These are phyloP conservation scores for Raffaelea albimanens DNA, from an alignment of 2,329 filamentous ascomycete species.

Conservation along the genomic window DNA sequence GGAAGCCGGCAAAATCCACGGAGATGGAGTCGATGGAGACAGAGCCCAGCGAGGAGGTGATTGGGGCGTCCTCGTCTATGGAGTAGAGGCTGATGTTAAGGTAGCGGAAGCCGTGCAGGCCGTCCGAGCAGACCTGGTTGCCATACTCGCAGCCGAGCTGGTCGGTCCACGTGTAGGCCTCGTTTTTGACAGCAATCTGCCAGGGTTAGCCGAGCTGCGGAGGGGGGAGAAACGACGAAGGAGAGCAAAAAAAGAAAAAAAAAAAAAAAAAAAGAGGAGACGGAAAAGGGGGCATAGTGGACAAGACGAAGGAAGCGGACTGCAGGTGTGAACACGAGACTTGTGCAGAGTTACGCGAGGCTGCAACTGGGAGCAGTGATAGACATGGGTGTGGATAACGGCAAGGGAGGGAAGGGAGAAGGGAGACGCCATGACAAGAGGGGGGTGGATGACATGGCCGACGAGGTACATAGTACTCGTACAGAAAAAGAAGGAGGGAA, in stretches of 20 bases:
- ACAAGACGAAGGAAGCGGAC: too few species aligned
- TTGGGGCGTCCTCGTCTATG: conserved; percentile 30
- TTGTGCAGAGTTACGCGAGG: too few species aligned
- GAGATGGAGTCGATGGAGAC: conserved; percentile 32
- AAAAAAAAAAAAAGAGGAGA: neutral
- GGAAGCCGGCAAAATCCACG: conserved; percentile 33
- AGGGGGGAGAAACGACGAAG: neutral
- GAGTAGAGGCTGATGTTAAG: conserved; percentile 38
- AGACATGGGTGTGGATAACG: too few species aligned
- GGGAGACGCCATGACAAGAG: too few species aligned
- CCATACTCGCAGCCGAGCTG: conserved; percentile 32
- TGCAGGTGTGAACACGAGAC: too few species aligned
- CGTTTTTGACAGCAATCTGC: conserved; percentile 32
- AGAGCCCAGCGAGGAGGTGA: conserved; percentile 30
- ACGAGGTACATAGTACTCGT: too few species aligned
- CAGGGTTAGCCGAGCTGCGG: too few species aligned
- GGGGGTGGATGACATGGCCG: too few species aligned
- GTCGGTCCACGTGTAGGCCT: conserved; percentile 34
- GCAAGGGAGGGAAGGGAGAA: too few species aligned
- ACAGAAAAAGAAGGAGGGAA: too few species aligned
- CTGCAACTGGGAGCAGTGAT: too few species aligned
- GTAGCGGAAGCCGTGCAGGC: conserved; percentile 44
- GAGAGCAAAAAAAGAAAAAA: neutral
- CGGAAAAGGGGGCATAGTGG: too few species aligned
- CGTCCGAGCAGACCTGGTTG: conserved; percentile 38